phyloP scores from a whole-genome alignment of 768 basidiomycete species.

The Tremella yokohamensis region DNA sequence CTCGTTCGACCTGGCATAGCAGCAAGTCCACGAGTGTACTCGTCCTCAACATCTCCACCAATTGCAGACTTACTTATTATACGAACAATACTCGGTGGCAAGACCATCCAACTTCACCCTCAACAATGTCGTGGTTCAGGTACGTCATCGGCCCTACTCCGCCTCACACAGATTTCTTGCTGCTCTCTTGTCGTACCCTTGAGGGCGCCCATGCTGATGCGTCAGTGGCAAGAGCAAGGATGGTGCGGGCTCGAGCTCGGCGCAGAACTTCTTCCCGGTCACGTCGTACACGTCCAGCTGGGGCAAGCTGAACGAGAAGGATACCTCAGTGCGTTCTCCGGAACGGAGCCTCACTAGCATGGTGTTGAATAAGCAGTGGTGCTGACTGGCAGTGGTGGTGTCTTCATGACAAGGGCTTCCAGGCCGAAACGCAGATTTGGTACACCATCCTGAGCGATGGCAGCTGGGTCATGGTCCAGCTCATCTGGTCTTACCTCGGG shows the following conservation, averaged over 20 bases:
- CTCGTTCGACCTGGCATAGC: too few relatives aligned
- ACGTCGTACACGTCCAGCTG: slow-evolving; percentile 53
- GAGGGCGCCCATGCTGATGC: too few relatives aligned
- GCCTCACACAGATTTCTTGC: too few relatives aligned
- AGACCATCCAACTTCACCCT: background rate
- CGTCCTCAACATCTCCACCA: too few relatives aligned
- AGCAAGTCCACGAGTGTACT: too few relatives aligned
- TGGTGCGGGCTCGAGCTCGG: background rate
- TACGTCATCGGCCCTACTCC: slow-evolving; percentile 10
- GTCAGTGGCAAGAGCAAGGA: too few relatives aligned
- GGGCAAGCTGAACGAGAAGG: slow-evolving; percentile 38
- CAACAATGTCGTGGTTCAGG: slow-evolving; percentile 39
- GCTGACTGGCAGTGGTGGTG: slow-evolving; percentile 63
- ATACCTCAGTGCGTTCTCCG: slow-evolving; percentile 43
- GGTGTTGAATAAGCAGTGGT: background rate
- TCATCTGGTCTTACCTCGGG: slow-evolving; percentile 87
- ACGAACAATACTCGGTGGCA: too few relatives aligned
- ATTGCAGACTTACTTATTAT: too few relatives aligned
- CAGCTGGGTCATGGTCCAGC: slow-evolving; percentile 69
- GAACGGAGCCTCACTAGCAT: background rate
- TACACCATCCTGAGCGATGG: slow-evolving; percentile 82
- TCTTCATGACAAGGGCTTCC: slow-evolving; percentile 65
- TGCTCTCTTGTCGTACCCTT: too few relatives aligned
- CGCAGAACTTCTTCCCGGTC: slow-evolving; percentile 72
- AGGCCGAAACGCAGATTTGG: slow-evolving; percentile 84